Evolutionary conservation across 2,329 filamentous ascomycete genomes (phyloP), one percentile per base, ranked within the genome.

Genomic region (Diaporthe caulivora): DNA sequence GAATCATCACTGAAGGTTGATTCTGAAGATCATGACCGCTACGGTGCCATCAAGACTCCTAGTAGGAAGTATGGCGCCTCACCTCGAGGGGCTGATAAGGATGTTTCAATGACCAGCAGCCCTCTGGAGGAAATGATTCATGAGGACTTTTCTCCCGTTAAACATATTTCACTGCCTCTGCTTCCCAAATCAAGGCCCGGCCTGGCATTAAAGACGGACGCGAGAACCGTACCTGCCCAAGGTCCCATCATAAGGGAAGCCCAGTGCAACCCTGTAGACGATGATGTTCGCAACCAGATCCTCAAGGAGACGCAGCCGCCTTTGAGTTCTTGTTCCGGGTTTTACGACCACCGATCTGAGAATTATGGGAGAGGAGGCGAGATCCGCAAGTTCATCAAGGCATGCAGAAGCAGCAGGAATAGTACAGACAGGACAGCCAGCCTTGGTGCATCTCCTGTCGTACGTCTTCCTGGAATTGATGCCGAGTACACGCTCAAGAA

Each of bases 221-320:
- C 80, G 18, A 87, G 85, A 69, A 82, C 86, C 49, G 80, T 85
- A 18, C 84, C 84, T 18, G 84, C 84, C 2, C 92, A 91, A 78
- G 92, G 92, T 0, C 93, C 93, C 0, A 92, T 97, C 58, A 93
- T 98, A 80, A 91, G 92, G 75, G 96, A 98, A 55, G 77, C 84
- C 0, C 94, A 95, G 80, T 98, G 95, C 83, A 98, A 98, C 79
- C 97, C 97, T 0, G 92, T 97, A 51, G 94, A 97, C 77, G 91
- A 92, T n/a, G 83, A 84, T 2, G 87, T 98, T 47, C 92, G 94
- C 10, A 86, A 91, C 21, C 90, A 91, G 73, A 97, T 99, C 60
- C 84, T 98, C 6, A 87, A 89, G 15, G 91, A 92, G 29, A 88
- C 94, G 72, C 89, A 94, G 57, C 94, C 95, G 4, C 89, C 94